Conservation (phyloP, 371 early-diverging fungal species). For the Circinella minor region DNA sequence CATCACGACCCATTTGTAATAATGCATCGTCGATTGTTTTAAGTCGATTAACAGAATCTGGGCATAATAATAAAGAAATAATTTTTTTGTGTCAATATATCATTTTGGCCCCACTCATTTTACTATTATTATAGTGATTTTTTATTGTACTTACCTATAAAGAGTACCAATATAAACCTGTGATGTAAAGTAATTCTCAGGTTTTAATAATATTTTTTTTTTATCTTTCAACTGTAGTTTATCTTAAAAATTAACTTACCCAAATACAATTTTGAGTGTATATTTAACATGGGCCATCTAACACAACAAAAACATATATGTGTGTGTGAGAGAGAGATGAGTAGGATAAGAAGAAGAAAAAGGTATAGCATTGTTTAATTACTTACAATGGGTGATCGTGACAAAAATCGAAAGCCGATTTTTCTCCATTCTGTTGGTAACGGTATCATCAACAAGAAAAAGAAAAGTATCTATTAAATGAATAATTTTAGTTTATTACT, state of each 20-base stretch:
- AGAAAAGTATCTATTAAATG: slow-evolving; percentile 3
- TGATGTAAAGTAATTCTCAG: too few species aligned
- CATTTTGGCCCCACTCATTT: too few species aligned
- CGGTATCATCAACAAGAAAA: slow-evolving; percentile 21
- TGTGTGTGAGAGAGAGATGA: too few species aligned
- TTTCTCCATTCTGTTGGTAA: slow-evolving; percentile 16
- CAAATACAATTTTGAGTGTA: slow-evolving; percentile 20
- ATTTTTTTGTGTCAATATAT: not conserved
- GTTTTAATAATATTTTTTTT: not conserved
- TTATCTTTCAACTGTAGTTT: too few species aligned
- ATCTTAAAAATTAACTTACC: slow-evolving; percentile 10
- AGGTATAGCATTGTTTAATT: too few species aligned
- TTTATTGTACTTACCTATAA: slow-evolving; percentile 12
- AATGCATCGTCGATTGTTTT: slow-evolving; percentile 9
- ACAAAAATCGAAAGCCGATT: slow-evolving; percentile 10
- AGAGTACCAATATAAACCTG: slow-evolving; percentile 21
- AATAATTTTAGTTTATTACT: not conserved
- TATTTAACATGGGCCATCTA: slow-evolving; percentile 16
- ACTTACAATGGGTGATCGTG: slow-evolving; percentile 13
- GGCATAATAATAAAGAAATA: not conserved
- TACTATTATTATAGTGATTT: too few species aligned
- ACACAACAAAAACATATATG: too few species aligned
- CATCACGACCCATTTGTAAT: not conserved
- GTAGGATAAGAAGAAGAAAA: not conserved
- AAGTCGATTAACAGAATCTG: slow-evolving; percentile 20